phyloP scores from a whole-genome alignment of 2,329 filamentous ascomycete species.

The Colletotrichum sp. region DNA sequence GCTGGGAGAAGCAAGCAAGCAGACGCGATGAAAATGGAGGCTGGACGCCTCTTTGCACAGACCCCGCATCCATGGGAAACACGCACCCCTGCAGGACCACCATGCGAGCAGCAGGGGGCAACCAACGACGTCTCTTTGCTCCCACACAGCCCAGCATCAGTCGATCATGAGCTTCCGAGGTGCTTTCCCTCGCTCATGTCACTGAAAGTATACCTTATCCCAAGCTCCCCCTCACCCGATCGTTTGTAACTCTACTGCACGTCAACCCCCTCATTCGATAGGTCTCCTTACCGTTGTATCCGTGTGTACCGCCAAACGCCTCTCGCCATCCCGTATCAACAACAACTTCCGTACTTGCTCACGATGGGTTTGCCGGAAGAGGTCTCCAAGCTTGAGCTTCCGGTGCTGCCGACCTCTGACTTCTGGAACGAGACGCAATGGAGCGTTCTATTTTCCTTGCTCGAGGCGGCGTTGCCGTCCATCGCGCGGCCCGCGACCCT shows the following conservation, averaged over 20 bases:
- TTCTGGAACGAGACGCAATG: conserved; percentile 57
- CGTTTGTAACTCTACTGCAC: background rate
- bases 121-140: conserved; percentile 2
- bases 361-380: conserved; percentile 8
- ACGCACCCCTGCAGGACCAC: conserved; percentile 13
- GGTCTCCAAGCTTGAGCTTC: conserved; percentile 1
- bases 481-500: conserved; percentile 49
- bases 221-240: background rate
- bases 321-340: background rate
- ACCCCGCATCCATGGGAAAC: conserved; percentile 12
- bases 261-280: background rate
- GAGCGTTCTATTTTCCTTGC: conserved; percentile 56
- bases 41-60: conserved; percentile 9
- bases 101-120: conserved; percentile 12
- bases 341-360: background rate
- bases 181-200: background rate
- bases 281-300: background rate
- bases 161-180: conserved; percentile 24
- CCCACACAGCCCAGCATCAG: background rate
- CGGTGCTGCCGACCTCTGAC: conserved; percentile 26
- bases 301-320: background rate
- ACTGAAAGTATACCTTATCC: conserved; percentile 4
- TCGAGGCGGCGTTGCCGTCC: conserved; percentile 67
- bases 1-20: background rate
- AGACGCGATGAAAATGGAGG: background rate